Evolutionary conservation across 2,329 filamentous ascomycete genomes (phyloP).

Genomic region (Monosporascus sp.): DNA sequence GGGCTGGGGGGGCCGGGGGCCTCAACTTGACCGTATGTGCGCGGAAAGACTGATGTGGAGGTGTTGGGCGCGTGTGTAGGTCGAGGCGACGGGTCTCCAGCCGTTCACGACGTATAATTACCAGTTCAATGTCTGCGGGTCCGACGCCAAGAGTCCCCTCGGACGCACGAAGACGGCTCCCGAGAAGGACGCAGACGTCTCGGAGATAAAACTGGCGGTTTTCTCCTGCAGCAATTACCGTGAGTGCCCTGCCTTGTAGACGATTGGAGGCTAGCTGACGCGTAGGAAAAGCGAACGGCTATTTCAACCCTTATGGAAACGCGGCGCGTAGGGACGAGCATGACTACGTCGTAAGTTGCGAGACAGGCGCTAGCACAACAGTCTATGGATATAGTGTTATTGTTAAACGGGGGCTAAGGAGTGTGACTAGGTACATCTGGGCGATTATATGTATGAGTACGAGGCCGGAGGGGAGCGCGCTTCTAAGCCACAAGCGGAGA

Average conservation of each 20-base stretch:
- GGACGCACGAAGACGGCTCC: constrained; percentile 32
- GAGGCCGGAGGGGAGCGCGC: constrained; percentile 26
- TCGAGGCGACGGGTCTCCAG: constrained; percentile 44
- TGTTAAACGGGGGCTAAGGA: neutral
- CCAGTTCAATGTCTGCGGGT: constrained; percentile 28
- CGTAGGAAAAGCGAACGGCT: constrained; percentile 33
- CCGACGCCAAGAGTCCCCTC: constrained; percentile 23
- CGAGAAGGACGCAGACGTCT: constrained; percentile 18
- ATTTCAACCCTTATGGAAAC: constrained; percentile 43
- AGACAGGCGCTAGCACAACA: no score
- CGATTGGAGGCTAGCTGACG: neutral
- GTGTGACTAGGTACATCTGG: constrained; percentile 22
- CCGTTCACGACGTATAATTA: constrained; percentile 29
- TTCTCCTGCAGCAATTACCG: constrained; percentile 31
- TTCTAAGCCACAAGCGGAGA: constrained; percentile 17
- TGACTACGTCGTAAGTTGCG: constrained; percentile 38
- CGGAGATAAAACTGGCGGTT: constrained; percentile 26
- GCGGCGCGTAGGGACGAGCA: constrained; percentile 37
- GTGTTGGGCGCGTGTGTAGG: constrained; percentile 26
- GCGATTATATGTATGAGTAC: constrained; percentile 62
- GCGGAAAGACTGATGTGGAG: neutral
- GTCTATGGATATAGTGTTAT: neutral
- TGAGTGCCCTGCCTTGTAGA: constrained; percentile 9
- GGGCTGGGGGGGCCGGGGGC: neutral
- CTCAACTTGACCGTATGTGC: neutral